Conservation (phyloP, 441 rosid genomes). For the Pelargonium citronellum region DNA sequence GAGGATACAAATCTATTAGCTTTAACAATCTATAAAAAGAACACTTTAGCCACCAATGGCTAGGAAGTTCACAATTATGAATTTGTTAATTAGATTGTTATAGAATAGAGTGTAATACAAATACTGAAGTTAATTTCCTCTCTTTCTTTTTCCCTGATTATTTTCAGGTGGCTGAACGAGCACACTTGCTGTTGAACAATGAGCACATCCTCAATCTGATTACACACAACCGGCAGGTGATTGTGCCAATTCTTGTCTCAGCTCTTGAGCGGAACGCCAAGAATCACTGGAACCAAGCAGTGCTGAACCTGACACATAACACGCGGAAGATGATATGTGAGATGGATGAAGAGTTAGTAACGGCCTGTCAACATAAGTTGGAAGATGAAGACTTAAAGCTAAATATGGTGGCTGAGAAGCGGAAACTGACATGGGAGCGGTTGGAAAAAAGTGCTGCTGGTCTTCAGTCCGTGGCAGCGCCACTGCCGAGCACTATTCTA, state of each 20-base stretch:
- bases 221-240: slow-evolving; percentile 42
- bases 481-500: slow-evolving; percentile 19
- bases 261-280: slow-evolving; percentile 53
- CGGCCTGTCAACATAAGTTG: slow-evolving; percentile 43
- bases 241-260: slow-evolving; percentile 49
- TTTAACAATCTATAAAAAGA: not conserved
- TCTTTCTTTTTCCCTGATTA: not conserved
- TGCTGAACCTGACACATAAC: slow-evolving; percentile 57
- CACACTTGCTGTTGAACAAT: slow-evolving; percentile 66
- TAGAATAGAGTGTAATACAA: too few species aligned
- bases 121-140: too few species aligned
- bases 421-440: slow-evolving; percentile 55
- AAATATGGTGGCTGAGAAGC: slow-evolving; percentile 43
- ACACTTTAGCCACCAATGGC: not conserved
- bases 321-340: slow-evolving; percentile 46
- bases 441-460: slow-evolving; percentile 45
- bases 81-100: too few species aligned
- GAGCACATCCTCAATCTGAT: slow-evolving; percentile 52
- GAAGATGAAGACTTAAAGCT: slow-evolving; percentile 46
- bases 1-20: not conserved
- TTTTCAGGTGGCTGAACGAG: slow-evolving; percentile 70
- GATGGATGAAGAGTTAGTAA: slow-evolving; percentile 60
- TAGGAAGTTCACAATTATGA: too few species aligned
- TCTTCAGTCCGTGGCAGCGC: slow-evolving; percentile 26
- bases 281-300: slow-evolving; percentile 72